Conservation (phyloP, 495 filamentous ascomycete species). For the Podospora pseudopauciseta region DNA sequence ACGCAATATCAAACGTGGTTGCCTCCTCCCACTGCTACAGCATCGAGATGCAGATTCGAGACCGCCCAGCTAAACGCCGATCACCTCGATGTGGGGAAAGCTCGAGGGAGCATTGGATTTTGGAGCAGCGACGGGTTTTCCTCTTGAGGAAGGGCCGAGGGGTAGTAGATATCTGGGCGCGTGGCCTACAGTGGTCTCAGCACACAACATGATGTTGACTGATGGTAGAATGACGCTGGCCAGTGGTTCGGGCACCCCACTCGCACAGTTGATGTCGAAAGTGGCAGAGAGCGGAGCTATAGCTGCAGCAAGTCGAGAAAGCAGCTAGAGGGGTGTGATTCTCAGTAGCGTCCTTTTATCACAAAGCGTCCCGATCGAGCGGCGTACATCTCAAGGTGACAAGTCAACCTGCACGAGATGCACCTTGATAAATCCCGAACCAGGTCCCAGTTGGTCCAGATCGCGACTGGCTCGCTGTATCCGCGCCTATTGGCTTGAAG, state of each 20-base stretch:
- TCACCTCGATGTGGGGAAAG: not conserved
- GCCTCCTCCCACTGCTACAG: not conserved
- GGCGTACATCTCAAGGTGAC: not conserved
- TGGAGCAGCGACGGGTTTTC: not conserved
- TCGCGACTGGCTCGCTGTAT: not conserved
- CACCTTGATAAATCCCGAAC: conserved; percentile 3
- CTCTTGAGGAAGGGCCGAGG: not conserved
- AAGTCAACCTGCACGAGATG: not conserved
- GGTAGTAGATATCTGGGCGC: not conserved
- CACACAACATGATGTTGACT: not conserved
- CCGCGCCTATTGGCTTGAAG: not conserved
- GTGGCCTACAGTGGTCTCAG: too few species aligned
- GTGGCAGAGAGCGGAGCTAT: not conserved
- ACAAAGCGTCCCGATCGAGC: not conserved
- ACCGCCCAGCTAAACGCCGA: not conserved
- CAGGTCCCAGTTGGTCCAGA: not conserved
- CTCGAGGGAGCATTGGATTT: not conserved
- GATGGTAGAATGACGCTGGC: not conserved
- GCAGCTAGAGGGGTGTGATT: not conserved
- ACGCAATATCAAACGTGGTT: not conserved
- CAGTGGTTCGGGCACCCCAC: not conserved
- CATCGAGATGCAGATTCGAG: not conserved
- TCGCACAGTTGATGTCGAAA: not conserved
- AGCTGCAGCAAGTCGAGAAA: not conserved
- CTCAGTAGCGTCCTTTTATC: not conserved